Evolutionary conservation across 371 early-diverging fungal species (phyloP), one percentile per base, ranked within the genome.

Genomic region (Umbelopsis sp.): DNA sequence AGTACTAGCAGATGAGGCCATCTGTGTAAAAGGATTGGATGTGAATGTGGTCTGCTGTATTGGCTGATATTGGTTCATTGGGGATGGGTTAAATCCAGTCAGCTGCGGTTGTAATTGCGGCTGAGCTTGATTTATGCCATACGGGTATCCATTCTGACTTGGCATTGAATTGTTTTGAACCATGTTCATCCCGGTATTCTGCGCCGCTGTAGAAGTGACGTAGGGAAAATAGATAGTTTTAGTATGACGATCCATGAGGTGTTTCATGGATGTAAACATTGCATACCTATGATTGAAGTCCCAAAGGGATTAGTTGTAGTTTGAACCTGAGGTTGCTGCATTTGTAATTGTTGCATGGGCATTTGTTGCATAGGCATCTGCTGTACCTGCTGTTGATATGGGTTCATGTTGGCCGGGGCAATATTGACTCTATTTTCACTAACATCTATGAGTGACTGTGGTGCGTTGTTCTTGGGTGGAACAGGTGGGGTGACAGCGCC

Each of bases 21-120:
- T 68, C 62, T 70, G 71, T 7, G 74, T 68, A 44, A 74, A 74
- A 32, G 74, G 74, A 25, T 74, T 74, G 38, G 71, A 64, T 16
- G 38, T n/a, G 32, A 38, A 38, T 2, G 38, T n/a, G 4, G 38
- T 2, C 24, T 65, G 66, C 7, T 35, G 24, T 35, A 37, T 38
- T 37, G 29, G 66, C 50, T 50, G 50, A 51, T 65, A 65, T 24
- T 22, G 50, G 22, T 16, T 18, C 66, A 65, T 50, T 37, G 25
- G 50, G 4, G n/a, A 25, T 50, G 50, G 66, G 18, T 48, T 48
- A 14, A 50, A 50, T 14, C 45, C 65, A 16, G 57, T 57, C 35
- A 57, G 3, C 29, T 57, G 57, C 16, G 57, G 57, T 32, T 57
- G 57, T n/a, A 57, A 24, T n/a, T 57, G 57, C 29, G 57, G 57